Evolutionary conservation across 2,329 filamentous ascomycete species (phyloP).

Genomic region (Fusarium falciforme): DNA sequence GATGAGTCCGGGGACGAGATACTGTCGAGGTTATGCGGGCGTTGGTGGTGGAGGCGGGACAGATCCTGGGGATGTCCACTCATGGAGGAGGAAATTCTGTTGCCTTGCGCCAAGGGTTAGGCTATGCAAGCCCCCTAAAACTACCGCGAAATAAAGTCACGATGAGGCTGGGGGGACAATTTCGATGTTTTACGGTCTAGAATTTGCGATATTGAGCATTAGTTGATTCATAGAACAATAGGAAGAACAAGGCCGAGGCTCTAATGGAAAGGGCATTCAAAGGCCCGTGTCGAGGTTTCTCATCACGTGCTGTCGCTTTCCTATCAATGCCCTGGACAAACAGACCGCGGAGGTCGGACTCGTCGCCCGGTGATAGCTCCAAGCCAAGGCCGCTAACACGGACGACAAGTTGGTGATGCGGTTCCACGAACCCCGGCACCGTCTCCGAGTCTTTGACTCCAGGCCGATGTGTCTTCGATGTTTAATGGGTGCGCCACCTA

Average conservation of each 20-base stretch:
- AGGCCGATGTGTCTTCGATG: not conserved
- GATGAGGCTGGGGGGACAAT: not conserved
- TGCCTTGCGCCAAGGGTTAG: constrained; percentile 32
- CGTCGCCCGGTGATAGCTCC: not conserved
- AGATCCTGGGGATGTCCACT: constrained; percentile 23
- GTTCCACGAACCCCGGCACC: not conserved
- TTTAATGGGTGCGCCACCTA: constrained; percentile 12
- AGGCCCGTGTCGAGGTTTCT: not conserved
- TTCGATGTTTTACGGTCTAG: not conserved
- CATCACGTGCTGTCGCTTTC: not conserved
- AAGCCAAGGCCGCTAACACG: constrained; percentile 5
- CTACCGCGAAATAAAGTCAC: constrained; percentile 4
- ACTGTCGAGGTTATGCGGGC: not conserved
- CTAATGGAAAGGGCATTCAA: not conserved
- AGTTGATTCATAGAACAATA: not conserved
- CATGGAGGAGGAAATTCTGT: constrained; percentile 31
- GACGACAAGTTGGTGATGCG: not conserved
- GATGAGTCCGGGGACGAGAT: not conserved
- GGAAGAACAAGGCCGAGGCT: not conserved
- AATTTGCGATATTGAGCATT: not conserved
- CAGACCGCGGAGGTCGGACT: not conserved
- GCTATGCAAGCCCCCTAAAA: constrained; percentile 9
- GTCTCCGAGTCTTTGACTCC: not conserved
- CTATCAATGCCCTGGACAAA: not conserved
- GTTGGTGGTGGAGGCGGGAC: constrained; percentile 31